These are phyloP conservation scores for Cyclotella choctawhatcheeana DNA, from an alignment of 108 stramenopile genomes.

Conservation along the genomic window DNA sequence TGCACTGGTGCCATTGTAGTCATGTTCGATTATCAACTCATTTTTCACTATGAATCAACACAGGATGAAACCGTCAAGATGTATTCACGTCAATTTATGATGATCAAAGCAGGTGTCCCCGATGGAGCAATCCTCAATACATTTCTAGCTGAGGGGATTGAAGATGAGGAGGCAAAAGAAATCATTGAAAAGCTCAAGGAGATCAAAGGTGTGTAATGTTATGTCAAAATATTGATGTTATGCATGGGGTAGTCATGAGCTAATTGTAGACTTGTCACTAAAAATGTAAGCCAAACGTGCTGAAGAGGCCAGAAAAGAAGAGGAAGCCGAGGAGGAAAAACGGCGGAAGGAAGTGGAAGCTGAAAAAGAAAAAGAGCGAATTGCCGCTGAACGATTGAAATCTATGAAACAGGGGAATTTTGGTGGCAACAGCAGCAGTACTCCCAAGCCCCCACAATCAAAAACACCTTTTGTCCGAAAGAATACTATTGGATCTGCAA, in stretches of 20 bases:
- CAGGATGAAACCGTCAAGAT: slow-evolving; percentile 48
- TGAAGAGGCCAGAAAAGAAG: slow-evolving; percentile 29
- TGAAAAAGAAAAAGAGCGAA: slow-evolving; percentile 43
- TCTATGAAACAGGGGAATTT: slow-evolving; percentile 33
- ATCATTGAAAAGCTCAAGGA: slow-evolving; percentile 31
- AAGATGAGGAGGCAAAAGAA: slow-evolving; percentile 48
- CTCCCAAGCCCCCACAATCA: slow-evolving; percentile 9
- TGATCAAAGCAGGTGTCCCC: slow-evolving; percentile 58
- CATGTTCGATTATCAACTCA: neutral
- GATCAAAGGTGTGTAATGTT: slow-evolving; percentile 19
- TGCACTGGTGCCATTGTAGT: neutral
- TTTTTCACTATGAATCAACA: neutral
- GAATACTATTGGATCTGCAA: slow-evolving; percentile 7
- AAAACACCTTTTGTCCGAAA: neutral
- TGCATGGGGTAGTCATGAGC: neutral
- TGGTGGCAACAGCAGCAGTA: slow-evolving; percentile 7
- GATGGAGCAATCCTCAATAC: slow-evolving; percentile 45
- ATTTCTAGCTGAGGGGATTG: slow-evolving; percentile 42
- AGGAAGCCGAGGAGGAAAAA: slow-evolving; percentile 31
- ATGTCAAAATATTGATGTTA: neutral
- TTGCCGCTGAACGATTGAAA: slow-evolving; percentile 41
- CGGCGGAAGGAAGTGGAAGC: slow-evolving; percentile 19
- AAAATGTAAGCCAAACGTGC: slow-evolving; percentile 5
- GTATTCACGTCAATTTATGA: slow-evolving; percentile 50
- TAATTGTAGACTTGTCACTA: neutral